phyloP scores from a whole-genome alignment of 306 rosid species.

The Castanea crenata region DNA sequence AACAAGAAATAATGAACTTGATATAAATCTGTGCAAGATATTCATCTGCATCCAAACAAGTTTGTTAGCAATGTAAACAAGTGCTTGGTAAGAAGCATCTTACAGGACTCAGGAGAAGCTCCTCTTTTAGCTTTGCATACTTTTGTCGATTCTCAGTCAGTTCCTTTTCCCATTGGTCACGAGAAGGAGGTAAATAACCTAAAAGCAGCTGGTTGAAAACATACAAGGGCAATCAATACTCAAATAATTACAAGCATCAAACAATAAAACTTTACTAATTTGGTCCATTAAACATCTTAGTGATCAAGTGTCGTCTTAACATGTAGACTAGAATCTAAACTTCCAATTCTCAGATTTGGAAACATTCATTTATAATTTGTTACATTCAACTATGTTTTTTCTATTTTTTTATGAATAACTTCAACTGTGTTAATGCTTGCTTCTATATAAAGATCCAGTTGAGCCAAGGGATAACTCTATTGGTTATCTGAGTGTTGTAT shows the following conservation, averaged over 20 bases:
- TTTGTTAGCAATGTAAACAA: not conserved
- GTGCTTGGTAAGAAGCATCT: constrained; percentile 31
- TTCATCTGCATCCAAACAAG: constrained; percentile 14
- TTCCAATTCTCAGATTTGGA: not conserved
- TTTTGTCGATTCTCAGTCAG: constrained; percentile 50
- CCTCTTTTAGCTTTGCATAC: constrained; percentile 68
- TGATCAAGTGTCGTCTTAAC: not conserved
- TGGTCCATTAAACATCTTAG: constrained; percentile 2
- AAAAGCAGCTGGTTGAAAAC: constrained; percentile 64
- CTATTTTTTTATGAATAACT: not conserved
- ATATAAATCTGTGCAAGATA: not conserved
- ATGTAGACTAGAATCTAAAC: not conserved
- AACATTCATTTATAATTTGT: not conserved
- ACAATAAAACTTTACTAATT: constrained; percentile 4
- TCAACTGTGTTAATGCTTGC: not conserved
- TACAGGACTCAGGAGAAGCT: constrained; percentile 72
- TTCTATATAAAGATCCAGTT: not conserved
- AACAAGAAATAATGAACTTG: constrained; percentile 4
- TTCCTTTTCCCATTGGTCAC: constrained; percentile 64
- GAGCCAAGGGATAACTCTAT: not conserved
- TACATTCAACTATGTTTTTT: not conserved
- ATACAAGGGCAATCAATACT: constrained; percentile 36
- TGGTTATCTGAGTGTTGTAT: not conserved
- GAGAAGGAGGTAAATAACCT: constrained; percentile 70
- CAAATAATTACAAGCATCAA: constrained; percentile 21